These are phyloP conservation scores for Tylopilus rubrobrunneus DNA, from an alignment of 768 basidiomycete species.

Conservation along the genomic window DNA sequence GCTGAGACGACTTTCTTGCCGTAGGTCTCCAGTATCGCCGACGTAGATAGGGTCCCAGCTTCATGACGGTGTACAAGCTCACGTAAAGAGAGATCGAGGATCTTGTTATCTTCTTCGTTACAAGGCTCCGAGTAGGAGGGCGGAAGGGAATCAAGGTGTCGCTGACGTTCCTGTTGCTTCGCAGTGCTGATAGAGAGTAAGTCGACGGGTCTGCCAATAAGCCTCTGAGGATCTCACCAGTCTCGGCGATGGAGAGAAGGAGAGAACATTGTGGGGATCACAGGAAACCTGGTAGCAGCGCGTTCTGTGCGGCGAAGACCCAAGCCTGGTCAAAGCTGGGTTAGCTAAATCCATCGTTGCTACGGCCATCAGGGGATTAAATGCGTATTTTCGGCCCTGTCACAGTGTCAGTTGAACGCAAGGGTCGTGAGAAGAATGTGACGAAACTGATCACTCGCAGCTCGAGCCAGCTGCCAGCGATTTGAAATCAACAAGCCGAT, in stretches of 20 bases:
- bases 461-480: not conserved
- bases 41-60: slow-evolving; percentile 23
- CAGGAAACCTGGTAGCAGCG: not conserved
- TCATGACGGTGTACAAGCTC: slow-evolving; percentile 35
- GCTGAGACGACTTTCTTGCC: slow-evolving; percentile 38
- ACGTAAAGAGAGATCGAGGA: slow-evolving; percentile 35
- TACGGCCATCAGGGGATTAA: not conserved
- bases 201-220: not conserved
- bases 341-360: not conserved
- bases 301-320: slow-evolving; percentile 5
- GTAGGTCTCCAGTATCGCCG: slow-evolving; percentile 36
- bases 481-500: not conserved
- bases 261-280: slow-evolving; percentile 20
- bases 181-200: slow-evolving; percentile 21
- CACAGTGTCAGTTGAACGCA: not conserved
- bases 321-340: not conserved
- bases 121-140: slow-evolving; percentile 25
- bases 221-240: slow-evolving; percentile 21
- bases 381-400: not conserved
- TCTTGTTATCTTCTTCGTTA: slow-evolving; percentile 33
- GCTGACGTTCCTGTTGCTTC: slow-evolving; percentile 33
- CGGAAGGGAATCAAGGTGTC: slow-evolving; percentile 29
- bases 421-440: slow-evolving; percentile 8
- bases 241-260: slow-evolving; percentile 25
- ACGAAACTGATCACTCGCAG: not conserved